Percentiles rank a stretch among this genome's conserved stretches.
These are phyloP conservation scores for Mycena crocata DNA, from an alignment of 768 basidiomycete species.

Conservation along the genomic window DNA sequence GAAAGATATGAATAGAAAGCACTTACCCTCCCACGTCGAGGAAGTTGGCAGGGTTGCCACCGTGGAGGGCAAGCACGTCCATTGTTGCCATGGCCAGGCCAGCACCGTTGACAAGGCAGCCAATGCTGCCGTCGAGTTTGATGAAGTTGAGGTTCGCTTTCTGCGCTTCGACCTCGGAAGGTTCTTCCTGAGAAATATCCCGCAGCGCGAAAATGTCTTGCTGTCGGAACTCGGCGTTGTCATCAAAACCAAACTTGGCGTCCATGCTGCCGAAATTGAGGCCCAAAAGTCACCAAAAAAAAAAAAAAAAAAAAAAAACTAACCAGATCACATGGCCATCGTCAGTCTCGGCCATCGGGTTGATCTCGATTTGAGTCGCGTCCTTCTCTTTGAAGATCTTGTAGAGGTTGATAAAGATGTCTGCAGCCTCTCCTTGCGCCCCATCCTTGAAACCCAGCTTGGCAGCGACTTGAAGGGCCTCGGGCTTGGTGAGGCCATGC, in stretches of 20 bases:
- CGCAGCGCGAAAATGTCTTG: constrained; percentile 88
- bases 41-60: constrained; percentile 98
- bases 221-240: constrained; percentile 99
- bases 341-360: constrained; percentile 92
- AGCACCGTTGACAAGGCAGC: constrained; percentile 98
- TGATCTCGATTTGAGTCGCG: constrained; percentile 99
- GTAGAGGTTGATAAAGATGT: constrained; percentile 94
- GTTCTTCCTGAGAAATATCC: constrained; percentile 94
- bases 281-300: constrained; percentile 1
- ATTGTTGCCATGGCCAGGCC: constrained; percentile 99
- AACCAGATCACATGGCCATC: constrained; percentile 96
- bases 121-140: constrained; percentile 97
- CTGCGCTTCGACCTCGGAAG: constrained; percentile 97
- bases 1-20: neutral
- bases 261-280: constrained; percentile 81
- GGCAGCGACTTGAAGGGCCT: constrained; percentile 83
- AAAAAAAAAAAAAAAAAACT: constrained; percentile 39
- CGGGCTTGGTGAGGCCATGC: constrained; percentile 78
- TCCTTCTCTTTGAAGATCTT: constrained; percentile 99
- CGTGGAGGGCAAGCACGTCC: constrained; percentile 97
- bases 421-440: constrained; percentile 87
- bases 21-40: constrained; percentile 94
- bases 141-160: constrained; percentile 97
- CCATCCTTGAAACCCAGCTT: constrained; percentile 90
- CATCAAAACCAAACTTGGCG: constrained; percentile 99